Evolutionary conservation across 2,329 filamentous ascomycete genomes (phyloP), one percentile per base, ranked within the genome.

Genomic region (Trichoderma sp.): DNA sequence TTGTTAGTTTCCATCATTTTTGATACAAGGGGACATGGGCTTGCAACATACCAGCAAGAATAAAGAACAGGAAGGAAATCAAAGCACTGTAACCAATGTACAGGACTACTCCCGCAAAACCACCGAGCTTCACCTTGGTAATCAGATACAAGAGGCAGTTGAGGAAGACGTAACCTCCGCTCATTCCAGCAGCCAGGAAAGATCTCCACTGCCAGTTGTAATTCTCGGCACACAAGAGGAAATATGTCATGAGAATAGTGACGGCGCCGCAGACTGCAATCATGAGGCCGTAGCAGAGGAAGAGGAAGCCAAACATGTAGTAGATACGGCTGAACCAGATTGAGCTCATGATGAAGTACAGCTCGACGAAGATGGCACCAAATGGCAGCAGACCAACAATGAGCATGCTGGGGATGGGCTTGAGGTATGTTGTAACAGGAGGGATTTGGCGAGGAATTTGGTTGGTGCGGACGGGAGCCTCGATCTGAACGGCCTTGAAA

Each of bases 221-320:
- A 81, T 99, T 96, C 82, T 99, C 96, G 0, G 93, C 90, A 77
- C 95, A 98, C 16, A 99, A 89, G 74, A 99, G 79, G 84, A 98
- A 98, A 81, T 99, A 99, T 0, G 97, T 92, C 86, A 98, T 90
- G 21, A 99, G 84, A 10, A 98, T 90, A 0, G 96, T 98, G 51
- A 96, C 95, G 0, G 94, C 91, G 0, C 95, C 95, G 69, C 91
- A 94, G 1, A 96, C 98, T 75, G 97, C 91, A 74, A 98, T 93
- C 94, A 99, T 97, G 60, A 99, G 87, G 13, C 92, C 94, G 77
- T 97, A 99, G 85, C 94, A 97, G 68, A 99, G 87, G 85, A 99
- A 99, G 43, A 99, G 84, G 86, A 99, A 99, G 26, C 96, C 96
- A 76, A 99, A 99, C 96, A 99, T 99, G 86, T 99, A 99, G 85